Evolutionary conservation across 2,329 filamentous ascomycete species (phyloP), one percentile per base, ranked within the genome.

Genomic region (Thyridium curvatum): DNA sequence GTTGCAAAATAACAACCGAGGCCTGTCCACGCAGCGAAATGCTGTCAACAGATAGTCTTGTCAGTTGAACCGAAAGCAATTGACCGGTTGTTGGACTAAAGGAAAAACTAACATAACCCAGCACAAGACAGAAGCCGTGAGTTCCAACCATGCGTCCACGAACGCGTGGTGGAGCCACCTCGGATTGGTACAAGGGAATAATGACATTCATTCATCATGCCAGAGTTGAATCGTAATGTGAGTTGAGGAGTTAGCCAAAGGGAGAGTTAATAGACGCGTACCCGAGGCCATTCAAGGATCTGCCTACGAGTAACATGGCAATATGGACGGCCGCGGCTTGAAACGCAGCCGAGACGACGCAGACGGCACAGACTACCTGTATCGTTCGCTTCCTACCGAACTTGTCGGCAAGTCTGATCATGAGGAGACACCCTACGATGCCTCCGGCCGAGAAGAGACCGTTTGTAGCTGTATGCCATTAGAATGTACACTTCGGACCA

Each of bases 71-170:
- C 4, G 8, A 6, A 8, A 18, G 7, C 32, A 18, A 34, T 16
- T 15, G 17, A 15, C 9, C 17, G 18, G 9, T 34, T 12, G 17
- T n/a, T n/a, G n/a, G n/a, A n/a, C n/a, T n/a, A 34, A 18, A 18
- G 17, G 8, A 13, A 10, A 34, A 9, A 34, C 32, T 34, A 9
- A 39, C 38, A 39, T 55, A 55, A 32, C 51, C 51, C 16, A 48
- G 37, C 10, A 52, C 34, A n/a, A 54, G 43, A 6, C 47, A 40
- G 6, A 57, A 50, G 18, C 50, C 56, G 34, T 61, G 56, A 12
- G 59, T 49, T 16, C 59, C 53, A 16, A 61, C 55, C 3, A 62
- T 48, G 17, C 51, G 52, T 8, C 55, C 58, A 18, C 58, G 51
- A 17, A 55, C 46, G 14, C 53, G 44, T 4, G 50, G 47, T 4